phyloP scores from a whole-genome alignment of 129 eudicot genomes.

The Oenanthe sinensis region DNA sequence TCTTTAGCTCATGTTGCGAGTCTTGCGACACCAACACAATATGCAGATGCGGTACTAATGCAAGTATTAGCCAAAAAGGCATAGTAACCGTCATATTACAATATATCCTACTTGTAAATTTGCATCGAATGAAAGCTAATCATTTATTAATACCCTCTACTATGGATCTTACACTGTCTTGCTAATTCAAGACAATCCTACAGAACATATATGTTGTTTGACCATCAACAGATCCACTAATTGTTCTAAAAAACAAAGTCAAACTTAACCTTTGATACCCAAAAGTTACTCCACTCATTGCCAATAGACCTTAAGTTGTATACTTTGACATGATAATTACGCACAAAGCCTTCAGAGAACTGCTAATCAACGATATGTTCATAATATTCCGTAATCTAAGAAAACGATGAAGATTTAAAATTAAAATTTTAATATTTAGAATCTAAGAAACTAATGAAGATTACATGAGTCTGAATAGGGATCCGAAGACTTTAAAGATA shows the following conservation, averaged over 20 bases:
- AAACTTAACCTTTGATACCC: background rate
- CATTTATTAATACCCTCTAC: background rate
- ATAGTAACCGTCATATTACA: background rate
- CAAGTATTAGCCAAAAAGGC: background rate
- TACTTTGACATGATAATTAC: background rate
- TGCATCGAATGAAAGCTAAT: background rate
- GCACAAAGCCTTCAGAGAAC: no score
- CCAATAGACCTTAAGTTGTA: background rate
- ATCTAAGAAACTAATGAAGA: background rate
- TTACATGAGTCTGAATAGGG: background rate
- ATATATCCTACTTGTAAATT: background rate
- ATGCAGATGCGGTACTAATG: background rate
- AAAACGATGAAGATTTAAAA: background rate
- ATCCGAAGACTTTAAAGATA: background rate
- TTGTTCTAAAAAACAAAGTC: background rate
- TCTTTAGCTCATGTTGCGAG: background rate
- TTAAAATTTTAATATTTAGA: background rate
- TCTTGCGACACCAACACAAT: background rate
- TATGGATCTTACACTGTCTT: background rate
- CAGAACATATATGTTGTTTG: background rate
- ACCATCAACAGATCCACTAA: background rate
- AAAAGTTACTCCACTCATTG: background rate
- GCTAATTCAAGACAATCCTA: background rate
- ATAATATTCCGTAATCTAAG: background rate
- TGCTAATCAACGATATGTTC: background rate